A percentile compares a stretch with the other conserved stretches of the same genome.
Conservation (phyloP, 345 rosid genomes). For the Limnanthes douglasii region DNA sequence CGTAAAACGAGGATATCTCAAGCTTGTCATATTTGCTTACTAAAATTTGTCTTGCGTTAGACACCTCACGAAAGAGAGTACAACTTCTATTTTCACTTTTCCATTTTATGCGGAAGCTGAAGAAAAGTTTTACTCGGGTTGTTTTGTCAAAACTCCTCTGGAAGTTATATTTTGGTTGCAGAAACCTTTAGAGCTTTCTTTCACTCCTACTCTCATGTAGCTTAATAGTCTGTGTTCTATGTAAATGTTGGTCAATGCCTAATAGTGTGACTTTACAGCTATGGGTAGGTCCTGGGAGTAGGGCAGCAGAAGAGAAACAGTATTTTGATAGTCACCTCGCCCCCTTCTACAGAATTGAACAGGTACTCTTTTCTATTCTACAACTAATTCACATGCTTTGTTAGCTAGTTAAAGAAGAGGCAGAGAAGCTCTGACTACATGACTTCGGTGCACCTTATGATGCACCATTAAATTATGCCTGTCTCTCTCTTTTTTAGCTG, state of each 20-base stretch:
- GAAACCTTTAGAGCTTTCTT: too few species aligned
- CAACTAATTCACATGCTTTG: not conserved
- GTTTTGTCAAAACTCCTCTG: too few species aligned
- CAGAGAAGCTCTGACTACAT: conserved; percentile 2
- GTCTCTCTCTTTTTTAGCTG: too few species aligned
- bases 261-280: conserved; percentile 33
- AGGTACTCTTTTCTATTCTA: conserved; percentile 34
- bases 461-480: too few species aligned
- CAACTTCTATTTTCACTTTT: too few species aligned
- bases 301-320: conserved; percentile 80
- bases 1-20: too few species aligned
- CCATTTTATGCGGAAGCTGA: too few species aligned
- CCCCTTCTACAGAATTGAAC: conserved; percentile 96
- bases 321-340: conserved; percentile 91
- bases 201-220: not conserved
- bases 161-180: too few species aligned
- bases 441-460: conserved; percentile 10
- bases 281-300: conserved; percentile 92
- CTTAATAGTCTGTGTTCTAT: not conserved
- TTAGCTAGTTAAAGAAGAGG: not conserved
- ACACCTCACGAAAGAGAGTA: too few species aligned
- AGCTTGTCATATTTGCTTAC: too few species aligned
- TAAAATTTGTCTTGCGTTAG: too few species aligned
- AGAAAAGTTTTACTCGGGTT: too few species aligned
- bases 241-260: conserved; percentile 6